phyloP scores from a whole-genome alignment of 2,329 filamentous ascomycete genomes.

The Coniochaeta sp. region DNA sequence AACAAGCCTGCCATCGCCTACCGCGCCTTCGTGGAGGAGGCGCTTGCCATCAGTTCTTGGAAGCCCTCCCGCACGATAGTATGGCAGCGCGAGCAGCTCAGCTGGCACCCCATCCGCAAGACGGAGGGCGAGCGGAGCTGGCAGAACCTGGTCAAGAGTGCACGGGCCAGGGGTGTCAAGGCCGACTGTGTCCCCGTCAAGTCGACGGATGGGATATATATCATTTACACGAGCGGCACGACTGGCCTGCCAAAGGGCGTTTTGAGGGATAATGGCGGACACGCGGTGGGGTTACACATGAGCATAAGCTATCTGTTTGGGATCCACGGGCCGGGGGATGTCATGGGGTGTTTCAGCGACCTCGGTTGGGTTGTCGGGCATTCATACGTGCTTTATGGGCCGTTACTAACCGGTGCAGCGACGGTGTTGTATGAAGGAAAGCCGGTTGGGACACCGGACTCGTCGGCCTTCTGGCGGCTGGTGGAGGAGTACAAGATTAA shows the following conservation, averaged over 20 bases:
- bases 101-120: constrained; percentile 65
- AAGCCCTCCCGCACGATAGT: constrained; percentile 70
- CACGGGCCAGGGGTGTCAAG: constrained; percentile 56
- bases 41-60: constrained; percentile 57
- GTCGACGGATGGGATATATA: constrained; percentile 75
- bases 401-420: constrained; percentile 75
- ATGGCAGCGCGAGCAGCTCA: constrained; percentile 74
- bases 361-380: constrained; percentile 85
- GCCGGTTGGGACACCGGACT: constrained; percentile 80
- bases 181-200: constrained; percentile 71
- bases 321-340: constrained; percentile 75
- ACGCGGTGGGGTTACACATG: constrained; percentile 77
- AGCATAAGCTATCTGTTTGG: constrained; percentile 79
- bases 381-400: constrained; percentile 81
- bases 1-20: constrained; percentile 75
- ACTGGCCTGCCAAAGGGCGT: constrained; percentile 81
- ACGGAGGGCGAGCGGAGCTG: constrained; percentile 68
- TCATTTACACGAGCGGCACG: constrained; percentile 83
- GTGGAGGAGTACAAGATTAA: constrained; percentile 81
- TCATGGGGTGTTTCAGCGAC: constrained; percentile 50
- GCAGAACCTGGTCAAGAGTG: constrained; percentile 69
- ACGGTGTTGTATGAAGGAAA: constrained; percentile 94
- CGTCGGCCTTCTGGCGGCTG: constrained; percentile 82
- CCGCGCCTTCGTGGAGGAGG: constrained; percentile 66
- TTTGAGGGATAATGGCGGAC: constrained; percentile 73